Conservation (phyloP, 164 flowering plant genomes). For the Nymphaea thermarum region DNA sequence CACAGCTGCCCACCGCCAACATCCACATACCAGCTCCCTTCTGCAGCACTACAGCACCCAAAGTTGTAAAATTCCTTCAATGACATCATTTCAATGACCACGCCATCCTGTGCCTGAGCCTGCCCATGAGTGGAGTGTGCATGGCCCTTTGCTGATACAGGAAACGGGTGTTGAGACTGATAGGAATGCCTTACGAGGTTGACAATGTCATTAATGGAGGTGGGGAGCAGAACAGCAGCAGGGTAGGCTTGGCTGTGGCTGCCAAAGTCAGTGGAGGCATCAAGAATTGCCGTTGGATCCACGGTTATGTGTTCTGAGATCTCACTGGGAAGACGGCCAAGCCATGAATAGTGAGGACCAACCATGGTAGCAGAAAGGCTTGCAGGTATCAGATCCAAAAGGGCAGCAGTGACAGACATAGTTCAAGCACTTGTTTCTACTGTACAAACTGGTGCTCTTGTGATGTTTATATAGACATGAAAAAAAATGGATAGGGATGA, state of each 20-base stretch:
- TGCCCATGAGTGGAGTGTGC: conserved; percentile 81
- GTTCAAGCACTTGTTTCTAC: background rate
- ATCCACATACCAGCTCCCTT: conserved; percentile 30
- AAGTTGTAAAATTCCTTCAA: conserved; percentile 8
- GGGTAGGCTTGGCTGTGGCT: conserved; percentile 25
- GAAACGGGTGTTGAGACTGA: conserved; percentile 24
- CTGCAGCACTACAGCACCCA: background rate
- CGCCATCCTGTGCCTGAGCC: conserved; percentile 55
- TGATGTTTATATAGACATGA: conserved; percentile 2
- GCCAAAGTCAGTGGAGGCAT: conserved; percentile 61
- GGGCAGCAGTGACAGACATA: background rate
- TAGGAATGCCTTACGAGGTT: conserved; percentile 28
- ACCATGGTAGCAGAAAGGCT: conserved; percentile 12
- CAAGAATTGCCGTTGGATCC: conserved; percentile 17
- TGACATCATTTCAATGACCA: conserved; percentile 61
- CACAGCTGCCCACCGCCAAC: conserved; percentile 73
- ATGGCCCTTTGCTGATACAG: conserved; percentile 49
- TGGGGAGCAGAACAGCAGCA: conserved; percentile 53
- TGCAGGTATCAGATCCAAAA: background rate
- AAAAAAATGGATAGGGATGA: conserved; percentile 16
- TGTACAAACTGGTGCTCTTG: no score
- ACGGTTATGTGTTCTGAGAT: background rate
- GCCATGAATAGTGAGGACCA: conserved; percentile 21
- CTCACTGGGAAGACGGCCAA: conserved; percentile 10
- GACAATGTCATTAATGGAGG: conserved; percentile 35